Conservation (phyloP, 1,139 yeast species). For the Groenewaldozyma auringiensis region DNA sequence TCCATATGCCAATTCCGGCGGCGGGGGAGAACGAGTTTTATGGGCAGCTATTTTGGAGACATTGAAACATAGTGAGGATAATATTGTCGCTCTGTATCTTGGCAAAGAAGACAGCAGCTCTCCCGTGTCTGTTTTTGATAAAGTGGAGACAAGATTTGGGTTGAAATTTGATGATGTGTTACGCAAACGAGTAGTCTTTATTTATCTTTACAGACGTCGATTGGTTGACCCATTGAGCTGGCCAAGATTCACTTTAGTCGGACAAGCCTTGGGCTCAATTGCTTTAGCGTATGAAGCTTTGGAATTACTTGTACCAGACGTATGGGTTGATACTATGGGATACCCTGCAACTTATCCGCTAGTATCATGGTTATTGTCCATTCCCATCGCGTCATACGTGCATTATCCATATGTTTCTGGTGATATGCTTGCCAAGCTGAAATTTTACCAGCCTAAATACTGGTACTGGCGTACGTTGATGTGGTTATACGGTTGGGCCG, state of each 20-base stretch:
- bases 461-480: slow-evolving; percentile 67
- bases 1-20: slow-evolving; percentile 93
- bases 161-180: slow-evolving; percentile 38
- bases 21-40: slow-evolving; percentile 95
- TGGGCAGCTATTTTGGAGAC: slow-evolving; percentile 90
- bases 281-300: slow-evolving; percentile 66
- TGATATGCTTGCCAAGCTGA: slow-evolving; percentile 55
- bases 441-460: slow-evolving; percentile 36
- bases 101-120: slow-evolving; percentile 45
- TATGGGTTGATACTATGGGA: slow-evolving; percentile 94
- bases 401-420: slow-evolving; percentile 88
- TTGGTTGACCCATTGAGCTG: slow-evolving; percentile 66
- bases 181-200: slow-evolving; percentile 52
- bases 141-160: slow-evolving; percentile 59
- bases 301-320: slow-evolving; percentile 65
- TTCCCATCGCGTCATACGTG: slow-evolving; percentile 80
- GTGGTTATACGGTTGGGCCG: slow-evolving; percentile 46
- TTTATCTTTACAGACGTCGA: slow-evolving; percentile 55
- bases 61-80: slow-evolving; percentile 41
- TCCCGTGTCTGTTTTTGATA: slow-evolving; percentile 45
- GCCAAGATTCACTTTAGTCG: slow-evolving; percentile 73
- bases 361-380: slow-evolving; percentile 44
- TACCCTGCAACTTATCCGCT: slow-evolving; percentile 77
- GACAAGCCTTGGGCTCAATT: slow-evolving; percentile 79
- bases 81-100: slow-evolving; percentile 71